These are phyloP conservation scores for Fusarium sp. DNA, from an alignment of 2,329 filamentous ascomycete species.

Conservation along the genomic window DNA sequence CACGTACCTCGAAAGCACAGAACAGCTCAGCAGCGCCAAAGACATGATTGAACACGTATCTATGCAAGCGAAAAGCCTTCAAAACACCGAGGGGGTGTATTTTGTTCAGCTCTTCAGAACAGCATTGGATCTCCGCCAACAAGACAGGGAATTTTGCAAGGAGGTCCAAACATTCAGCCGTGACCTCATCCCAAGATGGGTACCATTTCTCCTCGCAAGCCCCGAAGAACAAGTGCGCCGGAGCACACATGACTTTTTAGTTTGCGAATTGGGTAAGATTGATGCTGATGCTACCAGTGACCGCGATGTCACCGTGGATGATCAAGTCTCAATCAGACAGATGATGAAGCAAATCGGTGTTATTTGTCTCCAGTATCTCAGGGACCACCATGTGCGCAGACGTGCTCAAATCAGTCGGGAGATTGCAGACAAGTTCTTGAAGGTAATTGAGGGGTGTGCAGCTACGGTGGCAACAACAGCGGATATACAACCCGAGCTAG, in stretches of 20 bases:
- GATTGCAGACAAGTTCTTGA: constrained; percentile 53
- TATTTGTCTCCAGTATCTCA: constrained; percentile 57
- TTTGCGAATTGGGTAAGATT: constrained; percentile 53
- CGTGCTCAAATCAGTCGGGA: constrained; percentile 53
- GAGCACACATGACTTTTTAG: constrained; percentile 56
- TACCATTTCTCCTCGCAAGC: constrained; percentile 59
- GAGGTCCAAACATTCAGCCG: constrained; percentile 37
- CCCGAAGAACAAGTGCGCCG: constrained; percentile 54
- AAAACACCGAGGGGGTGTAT: constrained; percentile 57
- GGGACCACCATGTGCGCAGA: constrained; percentile 56
- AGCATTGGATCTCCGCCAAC: constrained; percentile 43
- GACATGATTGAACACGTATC: constrained; percentile 55
- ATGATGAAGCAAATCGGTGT: constrained; percentile 53
- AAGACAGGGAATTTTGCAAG: constrained; percentile 37
- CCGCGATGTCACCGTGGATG: constrained; percentile 45
- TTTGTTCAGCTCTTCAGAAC: constrained; percentile 57
- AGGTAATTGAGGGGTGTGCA: constrained; percentile 54
- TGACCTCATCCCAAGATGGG: constrained; percentile 55
- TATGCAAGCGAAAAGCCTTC: constrained; percentile 54
- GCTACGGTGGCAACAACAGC: constrained; percentile 48
- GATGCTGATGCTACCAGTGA: constrained; percentile 33
- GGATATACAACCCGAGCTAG: constrained; percentile 44
- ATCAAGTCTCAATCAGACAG: constrained; percentile 34
- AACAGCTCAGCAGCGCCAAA: constrained; percentile 46
- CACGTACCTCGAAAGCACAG: constrained; percentile 60